A percentile compares a stretch with the other conserved stretches of the same genome.
These are phyloP conservation scores for Coemansia sp. DNA, from an alignment of 192 early-diverging fungal species.

Conservation along the genomic window DNA sequence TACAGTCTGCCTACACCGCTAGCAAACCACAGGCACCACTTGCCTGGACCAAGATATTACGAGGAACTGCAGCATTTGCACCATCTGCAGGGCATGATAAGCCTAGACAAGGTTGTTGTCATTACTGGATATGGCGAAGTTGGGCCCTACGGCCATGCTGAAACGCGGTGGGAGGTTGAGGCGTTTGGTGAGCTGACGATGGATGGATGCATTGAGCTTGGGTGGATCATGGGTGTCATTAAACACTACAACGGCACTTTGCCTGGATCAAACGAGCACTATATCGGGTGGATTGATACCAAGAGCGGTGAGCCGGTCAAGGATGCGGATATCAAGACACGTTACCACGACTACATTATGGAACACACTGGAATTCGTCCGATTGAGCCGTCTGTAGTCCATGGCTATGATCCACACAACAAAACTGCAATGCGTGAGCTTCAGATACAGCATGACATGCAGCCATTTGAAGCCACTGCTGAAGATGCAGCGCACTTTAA, in stretches of 20 bases:
- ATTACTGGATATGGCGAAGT: slow-evolving; percentile 92
- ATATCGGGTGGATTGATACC: slow-evolving; percentile 85
- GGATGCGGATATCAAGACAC: slow-evolving; percentile 83
- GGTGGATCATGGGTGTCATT: slow-evolving; percentile 95
- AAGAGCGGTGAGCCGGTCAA: slow-evolving; percentile 81
- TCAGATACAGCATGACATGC: slow-evolving; percentile 80
- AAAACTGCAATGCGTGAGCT: slow-evolving; percentile 86
- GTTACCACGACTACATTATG: slow-evolving; percentile 86
- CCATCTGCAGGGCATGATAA: slow-evolving; percentile 72
- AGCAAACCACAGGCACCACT: slow-evolving; percentile 84
- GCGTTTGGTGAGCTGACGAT: slow-evolving; percentile 61
- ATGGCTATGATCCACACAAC: slow-evolving; percentile 82
- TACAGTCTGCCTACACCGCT: slow-evolving; percentile 56
- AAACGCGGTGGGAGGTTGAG: slow-evolving; percentile 97
- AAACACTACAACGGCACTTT: slow-evolving; percentile 69
- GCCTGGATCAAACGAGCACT: background rate
- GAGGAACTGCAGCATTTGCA: slow-evolving; percentile 66
- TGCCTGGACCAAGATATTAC: slow-evolving; percentile 71
- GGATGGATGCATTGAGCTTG: slow-evolving; percentile 85
- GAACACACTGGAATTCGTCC: slow-evolving; percentile 46
- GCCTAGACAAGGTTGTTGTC: slow-evolving; percentile 89
- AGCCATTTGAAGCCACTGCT: slow-evolving; percentile 80
- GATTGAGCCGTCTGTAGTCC: slow-evolving; percentile 86
- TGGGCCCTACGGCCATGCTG: slow-evolving; percentile 81
- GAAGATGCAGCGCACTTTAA: slow-evolving; percentile 86